A percentile compares a stretch with the other conserved stretches of the same genome.
Conservation (phyloP, 257 asterid genomes). For the Ballota nigra region DNA sequence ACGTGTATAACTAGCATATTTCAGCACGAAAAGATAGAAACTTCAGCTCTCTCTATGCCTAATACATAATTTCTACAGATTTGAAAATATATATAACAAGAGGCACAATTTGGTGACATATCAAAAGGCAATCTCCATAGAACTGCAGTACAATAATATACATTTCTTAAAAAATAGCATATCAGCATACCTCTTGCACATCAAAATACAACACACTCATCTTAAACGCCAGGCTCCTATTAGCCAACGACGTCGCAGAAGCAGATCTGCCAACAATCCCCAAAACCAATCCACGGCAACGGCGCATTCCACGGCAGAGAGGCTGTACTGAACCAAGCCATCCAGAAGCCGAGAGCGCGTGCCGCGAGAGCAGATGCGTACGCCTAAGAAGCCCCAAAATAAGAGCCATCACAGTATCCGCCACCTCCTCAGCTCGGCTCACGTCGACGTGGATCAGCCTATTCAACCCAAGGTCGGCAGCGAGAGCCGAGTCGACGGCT, state of each 20-base stretch:
- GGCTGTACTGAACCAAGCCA: conserved; percentile 99
- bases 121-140: neutral
- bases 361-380: conserved; percentile 90
- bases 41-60: neutral
- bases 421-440: conserved; percentile 91
- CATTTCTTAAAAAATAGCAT: neutral
- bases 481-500: conserved; percentile 81
- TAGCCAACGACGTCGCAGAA: conserved; percentile 85
- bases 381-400: conserved; percentile 84
- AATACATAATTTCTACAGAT: neutral
- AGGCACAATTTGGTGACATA: neutral
- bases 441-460: conserved; percentile 89
- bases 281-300: conserved; percentile 67
- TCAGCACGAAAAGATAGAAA: neutral
- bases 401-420: conserved; percentile 98
- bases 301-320: conserved; percentile 83
- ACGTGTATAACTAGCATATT: neutral
- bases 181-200: conserved; percentile 61
- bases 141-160: neutral
- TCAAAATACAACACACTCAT: conserved; percentile 96
- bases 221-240: conserved; percentile 89
- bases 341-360: conserved; percentile 87
- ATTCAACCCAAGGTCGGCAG: conserved; percentile 73
- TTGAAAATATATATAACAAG: neutral
- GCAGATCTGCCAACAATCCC: conserved; percentile 97